A percentile compares a stretch with the other conserved stretches of the same genome.
Conservation (phyloP, 2,329 filamentous ascomycete genomes). For the Daldinia sp. region DNA sequence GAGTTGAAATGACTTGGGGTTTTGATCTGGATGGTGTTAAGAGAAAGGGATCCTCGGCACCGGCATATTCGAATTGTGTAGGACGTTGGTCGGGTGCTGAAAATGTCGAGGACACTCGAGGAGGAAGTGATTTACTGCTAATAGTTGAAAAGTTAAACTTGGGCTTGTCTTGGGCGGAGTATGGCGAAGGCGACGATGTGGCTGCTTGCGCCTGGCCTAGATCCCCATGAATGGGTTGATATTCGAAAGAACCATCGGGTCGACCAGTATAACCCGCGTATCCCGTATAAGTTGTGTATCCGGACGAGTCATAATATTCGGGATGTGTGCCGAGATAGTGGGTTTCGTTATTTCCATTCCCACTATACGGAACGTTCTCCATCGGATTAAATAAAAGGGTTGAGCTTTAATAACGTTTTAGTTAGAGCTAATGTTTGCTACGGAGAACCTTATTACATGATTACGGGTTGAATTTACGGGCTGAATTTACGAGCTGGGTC, state of each 20-base stretch:
- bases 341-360: background rate
- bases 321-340: background rate
- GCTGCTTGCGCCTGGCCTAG: background rate
- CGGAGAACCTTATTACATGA: too few relatives aligned
- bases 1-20: constrained; percentile 17
- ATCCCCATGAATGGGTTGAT: background rate
- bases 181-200: background rate
- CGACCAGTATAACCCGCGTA: background rate
- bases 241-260: background rate
- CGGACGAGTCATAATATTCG: background rate
- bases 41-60: constrained; percentile 1
- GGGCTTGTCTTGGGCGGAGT: background rate
- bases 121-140: constrained; percentile 7
- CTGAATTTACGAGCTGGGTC: background rate
- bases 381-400: background rate
- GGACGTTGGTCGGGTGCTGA: too few relatives aligned
- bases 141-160: background rate
- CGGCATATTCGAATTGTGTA: background rate
- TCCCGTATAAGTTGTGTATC: background rate
- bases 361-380: background rate
- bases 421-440: too few relatives aligned
- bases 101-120: background rate
- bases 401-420: too few relatives aligned
- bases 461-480: too few relatives aligned
- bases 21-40: constrained; percentile 4